Base-by-base conservation (phyloP, 1,284 basidiomycete species). In the Veloboletus limbatus region DNA sequence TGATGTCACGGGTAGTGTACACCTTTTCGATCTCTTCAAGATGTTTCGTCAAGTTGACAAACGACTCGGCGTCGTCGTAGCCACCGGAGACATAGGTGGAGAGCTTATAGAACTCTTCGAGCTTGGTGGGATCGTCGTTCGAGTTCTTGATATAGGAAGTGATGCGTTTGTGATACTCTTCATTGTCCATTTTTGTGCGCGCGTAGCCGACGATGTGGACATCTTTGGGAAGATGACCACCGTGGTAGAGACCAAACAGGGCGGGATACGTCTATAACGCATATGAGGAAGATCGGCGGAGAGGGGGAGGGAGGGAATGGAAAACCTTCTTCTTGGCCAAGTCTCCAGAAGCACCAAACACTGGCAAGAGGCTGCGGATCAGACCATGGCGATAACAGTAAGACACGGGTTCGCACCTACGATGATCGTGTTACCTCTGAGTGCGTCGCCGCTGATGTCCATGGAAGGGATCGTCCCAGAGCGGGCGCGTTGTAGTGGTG, bases 281-380 rank as follows among this genome's bases (percentile, higher is more conserved):
- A 32, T 3, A 4, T 67, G 27, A 61, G 46, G 35, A 47, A 41
- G 39, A 40, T 38, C n/a, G n/a, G 34, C 18, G 48, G 45, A 27
- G 11, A 31, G 26, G 38, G 17, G 48, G 26, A 13, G 47, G 13
- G n/a, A n/a, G n/a, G 31, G 47, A 51, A 33, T 1, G n/a, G 22
- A 70, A 40, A 41, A 89, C 94, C 82, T 99, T 99, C 78, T 99
- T 99, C 87, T 97, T 97, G 51, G 96, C 97, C 41, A 99, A 78
- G 77, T 99, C 96, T 43, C 96, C 96, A 49, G 92, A 97, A 18
- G 96, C 96, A 51, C 97, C 97, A 51, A 97, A 82, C 47, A 99
- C 96, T 94, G 38, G 37, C 14, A 9, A 60, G 26, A 40, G n/a
- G n/a, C n/a, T n/a, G n/a, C n/a, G n/a, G 48, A 60, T 40, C 44